Conservation (phyloP, 495 filamentous ascomycete species). For the Hyphodiscus hymeniophilus region DNA sequence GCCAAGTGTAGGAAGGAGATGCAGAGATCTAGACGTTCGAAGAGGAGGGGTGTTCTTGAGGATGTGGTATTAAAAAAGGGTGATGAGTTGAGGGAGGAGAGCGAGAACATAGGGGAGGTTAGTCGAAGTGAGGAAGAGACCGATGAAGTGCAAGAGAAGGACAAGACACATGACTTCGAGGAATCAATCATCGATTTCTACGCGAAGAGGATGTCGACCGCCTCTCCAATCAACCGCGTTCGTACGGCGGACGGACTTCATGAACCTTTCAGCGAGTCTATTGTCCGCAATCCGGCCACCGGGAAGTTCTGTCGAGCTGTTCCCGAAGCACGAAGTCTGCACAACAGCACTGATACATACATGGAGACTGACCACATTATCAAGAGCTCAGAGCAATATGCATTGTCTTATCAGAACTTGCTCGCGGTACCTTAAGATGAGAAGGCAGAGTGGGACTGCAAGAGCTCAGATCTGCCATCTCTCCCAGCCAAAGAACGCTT, state of each 20-base stretch:
- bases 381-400: neutral
- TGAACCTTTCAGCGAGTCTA: constrained; percentile 5
- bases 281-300: neutral
- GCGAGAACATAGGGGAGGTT: neutral
- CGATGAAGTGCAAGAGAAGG: neutral
- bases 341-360: neutral
- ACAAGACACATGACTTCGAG: constrained; percentile 11
- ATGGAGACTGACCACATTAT: neutral
- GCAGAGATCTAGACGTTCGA: constrained; percentile 5
- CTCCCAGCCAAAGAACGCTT: no score
- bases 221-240: neutral
- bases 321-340: neutral
- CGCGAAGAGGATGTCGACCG: neutral
- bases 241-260: neutral
- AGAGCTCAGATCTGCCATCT: neutral
- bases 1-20: constrained; percentile 3
- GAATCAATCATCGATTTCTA: constrained; percentile 13
- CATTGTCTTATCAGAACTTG: neutral
- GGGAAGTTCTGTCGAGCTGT: neutral
- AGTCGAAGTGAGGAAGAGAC: neutral
- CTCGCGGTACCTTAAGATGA: neutral
- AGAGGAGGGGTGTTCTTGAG: neutral
- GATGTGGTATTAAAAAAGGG: neutral
- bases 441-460: neutral
- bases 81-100: neutral